Evolutionary conservation across 306 rosid species (phyloP).

Genomic region (Aeschynomene evenia): DNA sequence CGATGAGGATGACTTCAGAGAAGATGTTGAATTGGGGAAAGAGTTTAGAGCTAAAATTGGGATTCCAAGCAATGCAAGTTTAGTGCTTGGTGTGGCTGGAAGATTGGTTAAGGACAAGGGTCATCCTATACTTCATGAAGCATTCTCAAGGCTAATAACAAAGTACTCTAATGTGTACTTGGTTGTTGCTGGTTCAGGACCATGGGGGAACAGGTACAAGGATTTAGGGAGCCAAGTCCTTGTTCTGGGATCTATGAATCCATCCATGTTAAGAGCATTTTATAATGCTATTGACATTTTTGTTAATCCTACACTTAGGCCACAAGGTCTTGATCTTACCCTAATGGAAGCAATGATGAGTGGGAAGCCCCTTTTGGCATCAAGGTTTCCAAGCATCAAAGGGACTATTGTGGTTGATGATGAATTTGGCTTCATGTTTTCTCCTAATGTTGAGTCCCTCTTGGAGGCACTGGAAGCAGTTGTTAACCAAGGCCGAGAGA

Average conservation of each 20-base stretch:
- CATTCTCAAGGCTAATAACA: conserved; percentile 54
- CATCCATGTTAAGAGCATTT: conserved; percentile 61
- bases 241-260: conserved; percentile 80
- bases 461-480: conserved; percentile 63
- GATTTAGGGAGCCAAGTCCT: conserved; percentile 74
- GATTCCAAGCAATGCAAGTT: conserved; percentile 59
- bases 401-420: conserved; percentile 77
- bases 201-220: conserved; percentile 76
- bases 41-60: conserved; percentile 60
- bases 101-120: conserved; percentile 93
- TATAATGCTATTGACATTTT: conserved; percentile 81
- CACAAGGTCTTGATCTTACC: conserved; percentile 93
- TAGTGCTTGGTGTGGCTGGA: conserved; percentile 92
- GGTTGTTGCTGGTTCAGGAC: conserved; percentile 90
- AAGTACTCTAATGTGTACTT: conserved; percentile 59
- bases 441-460: conserved; percentile 83
- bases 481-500: conserved; percentile 62
- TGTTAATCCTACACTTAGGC: conserved; percentile 86
- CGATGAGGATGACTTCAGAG: conserved; percentile 57
- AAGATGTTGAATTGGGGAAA: conserved; percentile 49
- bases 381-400: conserved; percentile 88
- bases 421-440: conserved; percentile 78
- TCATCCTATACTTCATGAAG: conserved; percentile 85
- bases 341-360: conserved; percentile 96
- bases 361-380: conserved; percentile 82